Base-by-base conservation (phyloP, 495 filamentous ascomycete species). In the Aspergillus avenaceus region DNA sequence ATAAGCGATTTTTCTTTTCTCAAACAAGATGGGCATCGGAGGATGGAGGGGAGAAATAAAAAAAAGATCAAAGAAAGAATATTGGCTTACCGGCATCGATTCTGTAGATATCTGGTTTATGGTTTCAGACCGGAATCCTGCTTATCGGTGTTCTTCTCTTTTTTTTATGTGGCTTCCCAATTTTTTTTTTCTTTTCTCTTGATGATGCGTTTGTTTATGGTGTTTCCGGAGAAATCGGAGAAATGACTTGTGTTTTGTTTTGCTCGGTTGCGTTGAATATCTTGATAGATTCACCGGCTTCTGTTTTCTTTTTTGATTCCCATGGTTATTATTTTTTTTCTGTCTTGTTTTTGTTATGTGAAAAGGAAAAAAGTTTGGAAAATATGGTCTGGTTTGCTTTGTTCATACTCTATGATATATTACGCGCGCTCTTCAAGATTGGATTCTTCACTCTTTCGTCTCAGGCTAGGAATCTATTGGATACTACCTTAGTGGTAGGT, bases 61-160 rank as follows among this genome's bases (percentile, higher is more conserved):
- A n/a, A n/a, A n/a, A n/a, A n/a, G n/a, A n/a, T n/a, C n/a, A n/a
- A n/a, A n/a, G n/a, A n/a, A n/a, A n/a, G n/a, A 65, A 61, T 54
- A 58, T 49, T 41, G 62, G 55, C 62, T 49, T 50, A 63, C 50
- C 31, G 63, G 63, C 64, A 62, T 67, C 54, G 47, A 52, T 59
- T 61, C 54, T 65, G 61, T 62, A 69, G 59, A 65, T 64, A 67
- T 28, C 49, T 42, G 45, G 34, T 47, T 45, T 45, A 52, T 42
- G 45, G 34, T 47, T 45, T 45, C 45, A 50, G 46, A 41, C 45
- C 18, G 27, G 36, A 19, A 47, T 60, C 22, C 22, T 14, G 25
- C 19, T 41, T 41, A 26, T 24, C 28, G 4, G 19, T 38, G 37
- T 41, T 41, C 27, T n/a, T 53, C 36, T 34, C 34, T 44, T 36